A percentile compares a stretch with the other conserved stretches of the same genome.
phyloP scores from a whole-genome alignment of 2,329 filamentous ascomycete species.

The Ustilaginoidea virens region DNA sequence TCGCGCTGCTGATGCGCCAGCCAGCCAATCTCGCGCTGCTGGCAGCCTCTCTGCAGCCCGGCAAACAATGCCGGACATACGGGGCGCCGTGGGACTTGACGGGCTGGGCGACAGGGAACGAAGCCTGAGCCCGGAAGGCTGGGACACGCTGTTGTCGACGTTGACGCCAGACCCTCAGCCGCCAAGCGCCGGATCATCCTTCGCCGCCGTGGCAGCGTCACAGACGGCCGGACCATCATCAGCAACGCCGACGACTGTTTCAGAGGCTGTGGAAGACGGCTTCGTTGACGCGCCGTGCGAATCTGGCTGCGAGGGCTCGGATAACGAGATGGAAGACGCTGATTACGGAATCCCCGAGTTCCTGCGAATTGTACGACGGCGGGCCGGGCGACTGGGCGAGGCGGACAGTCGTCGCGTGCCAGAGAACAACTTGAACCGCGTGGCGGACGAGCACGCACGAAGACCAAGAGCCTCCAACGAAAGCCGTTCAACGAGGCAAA shows the following conservation, averaged over 20 bases:
- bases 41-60: slow-evolving; percentile 2
- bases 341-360: slow-evolving; percentile 20
- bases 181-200: slow-evolving; percentile 70
- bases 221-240: slow-evolving; percentile 29
- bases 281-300: slow-evolving; percentile 29
- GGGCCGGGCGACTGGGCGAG: neutral
- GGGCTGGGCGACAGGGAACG: slow-evolving; percentile 74
- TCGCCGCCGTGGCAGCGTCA: slow-evolving; percentile 43
- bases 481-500: slow-evolving; percentile 1
- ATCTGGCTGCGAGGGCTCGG: slow-evolving; percentile 38
- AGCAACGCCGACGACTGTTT: slow-evolving; percentile 20
- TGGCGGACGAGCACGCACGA: slow-evolving; percentile 6
- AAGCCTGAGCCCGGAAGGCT: slow-evolving; percentile 64
- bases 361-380: slow-evolving; percentile 6
- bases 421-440: slow-evolving; percentile 7
- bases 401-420: slow-evolving; percentile 7
- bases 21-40: neutral
- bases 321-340: slow-evolving; percentile 37
- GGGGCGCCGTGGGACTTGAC: slow-evolving; percentile 29
- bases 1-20: too few relatives aligned
- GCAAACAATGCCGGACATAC: slow-evolving; percentile 2
- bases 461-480: neutral
- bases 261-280: slow-evolving; percentile 20
- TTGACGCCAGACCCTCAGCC: slow-evolving; percentile 69
- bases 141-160: slow-evolving; percentile 70